phyloP scores from a whole-genome alignment of 345 rosid species.

The Sonneratia caseolaris region DNA sequence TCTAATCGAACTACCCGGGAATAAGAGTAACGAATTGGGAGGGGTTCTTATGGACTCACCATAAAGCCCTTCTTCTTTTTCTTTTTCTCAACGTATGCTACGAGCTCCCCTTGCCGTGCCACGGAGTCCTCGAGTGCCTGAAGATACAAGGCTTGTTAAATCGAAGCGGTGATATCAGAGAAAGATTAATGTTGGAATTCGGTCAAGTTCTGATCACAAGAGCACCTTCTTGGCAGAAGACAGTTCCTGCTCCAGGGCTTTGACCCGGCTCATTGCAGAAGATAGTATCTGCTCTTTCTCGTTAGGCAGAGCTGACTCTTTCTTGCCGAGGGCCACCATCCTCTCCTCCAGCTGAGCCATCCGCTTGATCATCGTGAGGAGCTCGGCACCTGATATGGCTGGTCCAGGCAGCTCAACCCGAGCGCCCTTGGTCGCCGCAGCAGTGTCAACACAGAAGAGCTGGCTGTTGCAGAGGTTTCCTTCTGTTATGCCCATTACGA shows the following conservation, averaged over 20 bases:
- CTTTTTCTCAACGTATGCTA: conserved; percentile 38
- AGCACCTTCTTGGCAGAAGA: conserved; percentile 28
- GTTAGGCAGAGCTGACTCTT: conserved; percentile 27
- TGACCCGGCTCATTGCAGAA: conserved; percentile 46
- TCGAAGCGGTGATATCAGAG: not conserved
- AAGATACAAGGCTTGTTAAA: not conserved
- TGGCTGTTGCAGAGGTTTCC: conserved; percentile 34
- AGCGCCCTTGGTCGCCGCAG: conserved; percentile 14
- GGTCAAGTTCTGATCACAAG: not conserved
- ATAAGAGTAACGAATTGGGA: not conserved
- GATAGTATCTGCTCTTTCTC: conserved; percentile 66
- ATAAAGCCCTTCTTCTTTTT: conserved; percentile 25
- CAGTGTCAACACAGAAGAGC: conserved; percentile 22
- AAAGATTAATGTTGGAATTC: not conserved
- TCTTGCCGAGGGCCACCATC: conserved; percentile 28
- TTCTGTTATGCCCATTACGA: conserved; percentile 30
- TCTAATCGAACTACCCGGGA: not conserved
- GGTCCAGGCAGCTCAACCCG: conserved; percentile 17
- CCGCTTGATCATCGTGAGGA: conserved; percentile 52
- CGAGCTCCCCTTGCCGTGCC: conserved; percentile 31
- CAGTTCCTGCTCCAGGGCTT: conserved; percentile 50
- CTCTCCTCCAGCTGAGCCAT: conserved; percentile 67
- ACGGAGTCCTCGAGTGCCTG: conserved; percentile 32
- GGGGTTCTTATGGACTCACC: conserved; percentile 13
- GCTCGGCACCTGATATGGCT: conserved; percentile 35